These are phyloP conservation scores for Hanseniaspora taiwanica DNA, from an alignment of 805 yeast genomes.

Conservation along the genomic window DNA sequence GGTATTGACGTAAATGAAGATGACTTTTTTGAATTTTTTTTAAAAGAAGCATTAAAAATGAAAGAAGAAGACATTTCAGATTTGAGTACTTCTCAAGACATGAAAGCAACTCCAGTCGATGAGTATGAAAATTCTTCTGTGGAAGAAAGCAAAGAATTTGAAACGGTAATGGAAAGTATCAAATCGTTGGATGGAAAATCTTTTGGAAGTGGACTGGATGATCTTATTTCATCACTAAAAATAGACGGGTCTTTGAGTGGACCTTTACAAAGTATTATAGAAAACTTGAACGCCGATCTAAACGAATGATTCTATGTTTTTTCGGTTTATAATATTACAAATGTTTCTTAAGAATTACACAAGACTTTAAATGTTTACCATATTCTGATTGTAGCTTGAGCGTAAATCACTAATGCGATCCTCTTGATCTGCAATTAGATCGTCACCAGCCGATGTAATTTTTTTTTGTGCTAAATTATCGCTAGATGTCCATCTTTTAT, in stretches of 20 bases:
- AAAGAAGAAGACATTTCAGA: slow-evolving; percentile 32
- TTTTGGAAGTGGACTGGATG: slow-evolving; percentile 4
- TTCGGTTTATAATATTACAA: too few relatives aligned
- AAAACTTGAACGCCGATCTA: slow-evolving; percentile 5
- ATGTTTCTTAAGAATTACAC: too few relatives aligned
- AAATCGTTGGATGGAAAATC: not conserved
- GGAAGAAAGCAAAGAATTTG: not conserved
- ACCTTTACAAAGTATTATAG: slow-evolving; percentile 8
- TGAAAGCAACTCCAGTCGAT: slow-evolving; percentile 2
- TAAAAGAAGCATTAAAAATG: slow-evolving; percentile 39
- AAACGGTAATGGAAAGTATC: not conserved
- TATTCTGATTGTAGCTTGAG: not conserved
- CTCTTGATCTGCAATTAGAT: too few relatives aligned
- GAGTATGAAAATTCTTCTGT: not conserved
- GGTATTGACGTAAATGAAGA: slow-evolving; percentile 44
- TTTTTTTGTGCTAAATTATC: too few relatives aligned
- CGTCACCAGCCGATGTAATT: too few relatives aligned
- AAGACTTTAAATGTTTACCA: too few relatives aligned
- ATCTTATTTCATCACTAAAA: slow-evolving; percentile 7
- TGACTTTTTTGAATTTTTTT: slow-evolving; percentile 54
- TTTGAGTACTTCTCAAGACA: slow-evolving; percentile 14
- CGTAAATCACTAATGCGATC: not conserved
- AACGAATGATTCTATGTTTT: not conserved
- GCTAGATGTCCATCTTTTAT: too few relatives aligned
- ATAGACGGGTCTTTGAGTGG: slow-evolving; percentile 8